phyloP scores from a whole-genome alignment of 2,329 filamentous ascomycete species.

The Acarospora socialis region DNA sequence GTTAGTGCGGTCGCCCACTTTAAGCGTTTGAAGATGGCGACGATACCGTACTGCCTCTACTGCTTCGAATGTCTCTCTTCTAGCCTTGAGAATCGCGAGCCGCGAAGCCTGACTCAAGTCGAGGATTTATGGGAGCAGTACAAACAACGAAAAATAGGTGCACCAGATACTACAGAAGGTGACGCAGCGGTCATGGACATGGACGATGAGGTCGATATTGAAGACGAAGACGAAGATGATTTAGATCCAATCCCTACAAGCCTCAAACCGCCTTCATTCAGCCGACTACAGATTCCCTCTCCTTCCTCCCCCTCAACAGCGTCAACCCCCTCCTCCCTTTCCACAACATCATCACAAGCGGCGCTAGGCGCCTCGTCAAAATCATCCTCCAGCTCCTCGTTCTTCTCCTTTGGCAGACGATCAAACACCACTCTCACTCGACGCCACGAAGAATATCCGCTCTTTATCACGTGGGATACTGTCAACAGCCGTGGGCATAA shows the following conservation, averaged over 20 bases:
- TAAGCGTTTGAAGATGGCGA: constrained; percentile 61
- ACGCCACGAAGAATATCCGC: constrained; percentile 44
- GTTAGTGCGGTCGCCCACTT: too few relatives aligned
- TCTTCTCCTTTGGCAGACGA: constrained; percentile 22
- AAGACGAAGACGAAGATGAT: constrained; percentile 19
- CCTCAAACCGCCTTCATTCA: constrained; percentile 18
- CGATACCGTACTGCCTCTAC: constrained; percentile 70
- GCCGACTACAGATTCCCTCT: constrained; percentile 15
- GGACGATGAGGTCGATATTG: constrained; percentile 22
- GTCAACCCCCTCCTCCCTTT: constrained; percentile 30
- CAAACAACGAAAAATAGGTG: constrained; percentile 17
- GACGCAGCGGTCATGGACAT: constrained; percentile 13
- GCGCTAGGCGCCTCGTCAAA: constrained; percentile 23
- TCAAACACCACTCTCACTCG: constrained; percentile 17
- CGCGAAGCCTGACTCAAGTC: constrained; percentile 53
- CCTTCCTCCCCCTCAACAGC: constrained; percentile 13
- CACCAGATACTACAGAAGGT: constrained; percentile 1
- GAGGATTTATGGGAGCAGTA: constrained; percentile 53
- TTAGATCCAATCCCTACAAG: constrained; percentile 18
- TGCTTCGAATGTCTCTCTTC: constrained; percentile 82
- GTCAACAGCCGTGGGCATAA: constrained; percentile 45
- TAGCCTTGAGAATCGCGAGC: constrained; percentile 53
- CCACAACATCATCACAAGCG: constrained; percentile 34
- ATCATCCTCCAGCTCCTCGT: constrained; percentile 28
- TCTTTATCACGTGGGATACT: constrained; percentile 94